Evolutionary conservation across 345 rosid species (phyloP).

Genomic region (Luvunga scandens): DNA sequence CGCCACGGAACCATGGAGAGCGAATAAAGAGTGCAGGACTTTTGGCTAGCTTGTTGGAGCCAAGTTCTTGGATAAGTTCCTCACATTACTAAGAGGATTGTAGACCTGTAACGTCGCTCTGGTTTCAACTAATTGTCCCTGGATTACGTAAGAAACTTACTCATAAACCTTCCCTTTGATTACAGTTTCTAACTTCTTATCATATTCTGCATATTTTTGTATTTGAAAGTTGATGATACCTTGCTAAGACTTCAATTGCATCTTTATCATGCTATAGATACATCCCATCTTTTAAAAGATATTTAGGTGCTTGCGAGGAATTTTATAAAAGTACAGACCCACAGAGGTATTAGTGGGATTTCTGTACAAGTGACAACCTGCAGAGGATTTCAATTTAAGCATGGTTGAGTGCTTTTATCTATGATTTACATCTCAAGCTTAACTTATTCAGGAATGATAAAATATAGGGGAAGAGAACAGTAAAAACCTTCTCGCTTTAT

Average conservation of each 20-base stretch:
- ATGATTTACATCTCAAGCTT: not conserved
- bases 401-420: not conserved
- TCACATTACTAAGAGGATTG: constrained; percentile 66
- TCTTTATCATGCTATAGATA: not conserved
- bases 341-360: not conserved
- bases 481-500: not conserved
- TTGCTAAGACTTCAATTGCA: not conserved
- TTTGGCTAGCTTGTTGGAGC: constrained; percentile 96
- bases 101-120: constrained; percentile 97
- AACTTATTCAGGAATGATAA: not conserved
- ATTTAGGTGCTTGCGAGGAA: not conserved
- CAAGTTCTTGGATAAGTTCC: constrained; percentile 82
- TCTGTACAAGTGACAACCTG: not conserved
- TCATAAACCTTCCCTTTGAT: not conserved
- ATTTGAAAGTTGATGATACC: not conserved
- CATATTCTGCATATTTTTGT: not conserved
- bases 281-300: not conserved
- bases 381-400: not conserved
- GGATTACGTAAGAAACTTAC: constrained; percentile 79
- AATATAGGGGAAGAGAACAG: not conserved
- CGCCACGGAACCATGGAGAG: constrained; percentile 69
- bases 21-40: constrained; percentile 67
- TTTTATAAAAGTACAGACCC: not conserved
- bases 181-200: not conserved
- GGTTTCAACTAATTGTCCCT: constrained; percentile 84